Evolutionary conservation across 495 filamentous ascomycete genomes (phyloP).

Genomic region (Podospora sp.): DNA sequence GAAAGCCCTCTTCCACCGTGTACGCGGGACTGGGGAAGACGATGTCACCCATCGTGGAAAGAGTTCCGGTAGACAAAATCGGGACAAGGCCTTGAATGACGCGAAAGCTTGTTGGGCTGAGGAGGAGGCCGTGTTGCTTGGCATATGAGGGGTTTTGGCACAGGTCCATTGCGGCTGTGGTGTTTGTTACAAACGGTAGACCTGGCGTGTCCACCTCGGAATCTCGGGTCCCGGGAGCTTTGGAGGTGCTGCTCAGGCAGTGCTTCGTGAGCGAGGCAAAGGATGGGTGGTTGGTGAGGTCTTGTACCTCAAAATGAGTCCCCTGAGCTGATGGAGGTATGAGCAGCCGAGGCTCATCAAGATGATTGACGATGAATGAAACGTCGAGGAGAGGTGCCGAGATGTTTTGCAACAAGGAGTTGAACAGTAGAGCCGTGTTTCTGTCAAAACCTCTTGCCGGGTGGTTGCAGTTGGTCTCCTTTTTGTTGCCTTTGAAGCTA

Average conservation of each 20-base stretch:
- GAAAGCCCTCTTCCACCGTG: conserved; percentile 30
- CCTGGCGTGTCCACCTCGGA: conserved; percentile 22
- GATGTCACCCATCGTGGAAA: conserved; percentile 42
- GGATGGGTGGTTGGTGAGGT: conserved; percentile 21
- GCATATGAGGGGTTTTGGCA: conserved; percentile 36
- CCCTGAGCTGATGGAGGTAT: conserved; percentile 43
- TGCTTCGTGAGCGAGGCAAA: conserved; percentile 25
- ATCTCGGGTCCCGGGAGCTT: not conserved
- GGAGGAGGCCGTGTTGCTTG: conserved; percentile 34
- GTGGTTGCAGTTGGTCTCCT: conserved; percentile 32
- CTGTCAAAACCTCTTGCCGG: conserved; percentile 30
- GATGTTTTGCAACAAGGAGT: conserved; percentile 62
- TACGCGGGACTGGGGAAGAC: conserved; percentile 43
- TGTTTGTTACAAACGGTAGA: conserved; percentile 33
- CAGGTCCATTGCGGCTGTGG: conserved; percentile 24
- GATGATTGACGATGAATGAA: conserved; percentile 73
- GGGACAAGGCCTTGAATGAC: conserved; percentile 36
- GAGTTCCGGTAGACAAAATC: conserved; percentile 42
- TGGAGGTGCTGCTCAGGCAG: conserved; percentile 14
- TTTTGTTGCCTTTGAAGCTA: conserved; percentile 20
- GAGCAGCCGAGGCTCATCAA: conserved; percentile 75
- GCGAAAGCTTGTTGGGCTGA: conserved; percentile 32
- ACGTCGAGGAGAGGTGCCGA: conserved; percentile 67
- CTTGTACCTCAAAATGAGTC: not conserved
- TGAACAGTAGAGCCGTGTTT: conserved; percentile 25